phyloP scores from a whole-genome alignment of 1,139 yeast genomes.

The Yamadazyma triangularis region DNA sequence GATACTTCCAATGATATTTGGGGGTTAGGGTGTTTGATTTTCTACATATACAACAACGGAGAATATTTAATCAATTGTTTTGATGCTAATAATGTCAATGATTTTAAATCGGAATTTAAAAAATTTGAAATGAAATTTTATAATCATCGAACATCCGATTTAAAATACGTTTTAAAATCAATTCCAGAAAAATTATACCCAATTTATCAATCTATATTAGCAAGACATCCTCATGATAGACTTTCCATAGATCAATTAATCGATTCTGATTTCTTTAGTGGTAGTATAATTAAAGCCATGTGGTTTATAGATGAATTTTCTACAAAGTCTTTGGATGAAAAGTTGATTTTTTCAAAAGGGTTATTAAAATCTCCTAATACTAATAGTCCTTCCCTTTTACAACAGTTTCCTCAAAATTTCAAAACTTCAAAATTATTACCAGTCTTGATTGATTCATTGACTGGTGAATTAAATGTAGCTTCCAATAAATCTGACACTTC shows the following conservation, averaged over 20 bases:
- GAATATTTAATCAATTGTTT: constrained; percentile 45
- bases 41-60: constrained; percentile 54
- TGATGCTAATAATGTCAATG: constrained; percentile 43
- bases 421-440: constrained; percentile 75
- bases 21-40: constrained; percentile 75
- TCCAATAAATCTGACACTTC: constrained; percentile 11
- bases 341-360: constrained; percentile 64
- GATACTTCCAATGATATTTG: constrained; percentile 76
- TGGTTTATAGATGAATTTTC: constrained; percentile 81
- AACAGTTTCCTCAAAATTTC: constrained; percentile 67
- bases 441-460: constrained; percentile 47
- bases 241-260: constrained; percentile 48
- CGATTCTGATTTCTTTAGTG: constrained; percentile 61
- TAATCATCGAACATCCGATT: constrained; percentile 42
- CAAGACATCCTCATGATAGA: constrained; percentile 43
- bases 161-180: constrained; percentile 42
- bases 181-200: constrained; percentile 33
- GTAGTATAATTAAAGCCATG: constrained; percentile 77
- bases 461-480: constrained; percentile 27
- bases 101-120: constrained; percentile 45
- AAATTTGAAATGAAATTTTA: constrained; percentile 38
- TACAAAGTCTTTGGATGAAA: constrained; percentile 67
- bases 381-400: constrained; percentile 39
- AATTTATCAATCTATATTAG: constrained; percentile 31
- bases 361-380: constrained; percentile 33